Evolutionary conservation across 2,329 filamentous ascomycete species (phyloP).

Genomic region (Furcasterigmium furcatum): DNA sequence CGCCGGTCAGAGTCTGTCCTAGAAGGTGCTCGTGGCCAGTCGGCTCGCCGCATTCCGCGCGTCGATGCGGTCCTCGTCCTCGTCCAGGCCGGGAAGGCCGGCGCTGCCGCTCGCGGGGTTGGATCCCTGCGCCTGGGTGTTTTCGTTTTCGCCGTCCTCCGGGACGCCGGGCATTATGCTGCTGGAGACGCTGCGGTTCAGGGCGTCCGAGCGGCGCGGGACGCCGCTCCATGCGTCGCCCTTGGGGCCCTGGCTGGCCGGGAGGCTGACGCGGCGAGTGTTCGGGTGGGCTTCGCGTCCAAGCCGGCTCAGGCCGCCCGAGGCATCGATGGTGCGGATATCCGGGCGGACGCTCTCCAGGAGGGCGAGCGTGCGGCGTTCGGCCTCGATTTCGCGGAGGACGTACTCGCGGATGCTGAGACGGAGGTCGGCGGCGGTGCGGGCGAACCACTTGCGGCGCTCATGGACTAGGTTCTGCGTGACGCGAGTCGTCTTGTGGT

Average conservation of each 20-base stretch:
- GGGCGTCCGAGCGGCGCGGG: slow-evolving; percentile 74
- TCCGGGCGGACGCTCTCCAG: slow-evolving; percentile 93
- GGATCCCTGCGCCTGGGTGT: slow-evolving; percentile 26
- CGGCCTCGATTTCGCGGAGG: slow-evolving; percentile 90
- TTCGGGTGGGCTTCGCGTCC: slow-evolving; percentile 85
- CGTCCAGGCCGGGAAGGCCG: slow-evolving; percentile 63
- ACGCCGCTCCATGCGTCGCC: slow-evolving; percentile 99
- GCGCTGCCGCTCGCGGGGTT: slow-evolving; percentile 37
- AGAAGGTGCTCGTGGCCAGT: slow-evolving; percentile 93
- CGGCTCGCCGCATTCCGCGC: slow-evolving; percentile 93
- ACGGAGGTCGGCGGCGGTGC: slow-evolving; percentile 81
- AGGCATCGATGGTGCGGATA: slow-evolving; percentile 87
- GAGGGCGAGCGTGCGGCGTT: slow-evolving; percentile 85
- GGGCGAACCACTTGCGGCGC: slow-evolving; percentile 84
- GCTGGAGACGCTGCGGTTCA: slow-evolving; percentile 73
- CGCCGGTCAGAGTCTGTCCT: slow-evolving; percentile 12
- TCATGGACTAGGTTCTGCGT: slow-evolving; percentile 86
- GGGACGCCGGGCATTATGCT: slow-evolving; percentile 63
- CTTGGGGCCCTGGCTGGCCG: slow-evolving; percentile 89
- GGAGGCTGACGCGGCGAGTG: slow-evolving; percentile 69
- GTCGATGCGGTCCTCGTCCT: slow-evolving; percentile 91
- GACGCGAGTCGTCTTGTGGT: slow-evolving; percentile 82
- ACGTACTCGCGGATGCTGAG: slow-evolving; percentile 87
- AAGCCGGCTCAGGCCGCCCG: slow-evolving; percentile 83
- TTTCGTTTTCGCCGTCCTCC: slow-evolving; percentile 56